phyloP scores from a whole-genome alignment of 2,329 filamentous ascomycete genomes.

The Juglanconis juglandina region DNA sequence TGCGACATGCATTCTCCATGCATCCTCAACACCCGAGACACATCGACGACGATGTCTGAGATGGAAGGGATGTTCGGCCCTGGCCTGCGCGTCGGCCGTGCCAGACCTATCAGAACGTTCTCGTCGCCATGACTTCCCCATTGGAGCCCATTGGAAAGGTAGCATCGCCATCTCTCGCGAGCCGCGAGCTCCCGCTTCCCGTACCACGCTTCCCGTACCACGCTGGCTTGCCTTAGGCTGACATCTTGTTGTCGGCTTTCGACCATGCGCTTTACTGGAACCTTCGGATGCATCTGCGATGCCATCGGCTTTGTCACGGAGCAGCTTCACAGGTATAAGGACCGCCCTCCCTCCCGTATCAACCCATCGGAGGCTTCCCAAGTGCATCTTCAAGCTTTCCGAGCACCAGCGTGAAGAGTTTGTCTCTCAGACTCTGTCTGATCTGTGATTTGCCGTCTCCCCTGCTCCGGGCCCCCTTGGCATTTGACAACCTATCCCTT shows the following conservation, averaged over 20 bases:
- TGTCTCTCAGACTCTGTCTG: neutral
- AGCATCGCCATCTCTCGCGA: neutral
- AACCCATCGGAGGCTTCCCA: too few relatives aligned
- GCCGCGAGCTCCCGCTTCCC: too few relatives aligned
- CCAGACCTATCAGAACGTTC: neutral
- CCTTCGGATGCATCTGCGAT: slow-evolving; percentile 4
- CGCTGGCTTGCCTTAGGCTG: neutral
- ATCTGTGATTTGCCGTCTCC: neutral
- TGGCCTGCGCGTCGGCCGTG: neutral
- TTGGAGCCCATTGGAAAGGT: neutral
- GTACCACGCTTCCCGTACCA: too few relatives aligned
- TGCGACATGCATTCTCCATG: neutral
- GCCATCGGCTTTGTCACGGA: neutral
- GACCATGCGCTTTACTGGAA: too few relatives aligned
- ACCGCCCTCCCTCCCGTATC: neutral
- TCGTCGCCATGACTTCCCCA: neutral
- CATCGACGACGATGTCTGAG: neutral
- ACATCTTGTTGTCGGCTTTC: neutral
- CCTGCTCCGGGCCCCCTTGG: neutral
- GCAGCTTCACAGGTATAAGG: slow-evolving; percentile 3
- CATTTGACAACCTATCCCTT: too few relatives aligned
- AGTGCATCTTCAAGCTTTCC: too few relatives aligned
- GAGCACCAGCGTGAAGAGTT: too few relatives aligned
- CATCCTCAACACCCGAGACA: neutral
- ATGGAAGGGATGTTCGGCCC: neutral